Conservation (phyloP, 805 yeast genomes). For the Sugiyamaella americana region DNA sequence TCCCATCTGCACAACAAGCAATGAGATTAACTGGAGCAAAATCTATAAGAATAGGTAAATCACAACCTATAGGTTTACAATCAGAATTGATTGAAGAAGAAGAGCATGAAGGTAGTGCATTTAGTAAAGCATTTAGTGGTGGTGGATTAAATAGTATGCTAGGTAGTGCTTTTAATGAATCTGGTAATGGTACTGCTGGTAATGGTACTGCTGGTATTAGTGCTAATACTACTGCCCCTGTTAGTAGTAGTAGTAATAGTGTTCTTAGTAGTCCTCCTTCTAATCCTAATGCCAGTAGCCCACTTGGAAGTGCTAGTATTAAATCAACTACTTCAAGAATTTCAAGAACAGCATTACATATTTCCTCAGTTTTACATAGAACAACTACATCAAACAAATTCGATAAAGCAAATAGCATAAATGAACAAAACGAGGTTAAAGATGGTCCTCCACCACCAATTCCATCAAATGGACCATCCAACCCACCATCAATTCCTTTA, state of each 20-base stretch:
- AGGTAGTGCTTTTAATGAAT: not conserved
- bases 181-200: not conserved
- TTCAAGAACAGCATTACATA: not conserved
- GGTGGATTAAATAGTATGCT: not conserved
- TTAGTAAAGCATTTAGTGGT: not conserved
- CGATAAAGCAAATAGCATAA: not conserved
- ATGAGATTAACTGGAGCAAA: constrained; percentile 21
- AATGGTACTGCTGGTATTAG: not conserved
- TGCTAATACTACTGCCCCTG: not conserved
- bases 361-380: not conserved
- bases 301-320: not conserved
- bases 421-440: too few species aligned
- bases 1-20: constrained; percentile 13
- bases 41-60: constrained; percentile 31
- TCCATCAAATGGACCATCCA: not conserved
- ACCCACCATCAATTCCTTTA: not conserved
- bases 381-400: not conserved
- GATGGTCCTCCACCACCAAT: too few species aligned
- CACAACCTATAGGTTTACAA: constrained; percentile 19
- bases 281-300: not conserved
- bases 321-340: not conserved
- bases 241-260: not conserved
- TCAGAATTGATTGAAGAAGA: constrained; percentile 25
- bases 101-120: constrained; percentile 12
- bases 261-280: not conserved